These are phyloP conservation scores for Arachnomyces sp. DNA, from an alignment of 2,329 filamentous ascomycete species.

Conservation along the genomic window DNA sequence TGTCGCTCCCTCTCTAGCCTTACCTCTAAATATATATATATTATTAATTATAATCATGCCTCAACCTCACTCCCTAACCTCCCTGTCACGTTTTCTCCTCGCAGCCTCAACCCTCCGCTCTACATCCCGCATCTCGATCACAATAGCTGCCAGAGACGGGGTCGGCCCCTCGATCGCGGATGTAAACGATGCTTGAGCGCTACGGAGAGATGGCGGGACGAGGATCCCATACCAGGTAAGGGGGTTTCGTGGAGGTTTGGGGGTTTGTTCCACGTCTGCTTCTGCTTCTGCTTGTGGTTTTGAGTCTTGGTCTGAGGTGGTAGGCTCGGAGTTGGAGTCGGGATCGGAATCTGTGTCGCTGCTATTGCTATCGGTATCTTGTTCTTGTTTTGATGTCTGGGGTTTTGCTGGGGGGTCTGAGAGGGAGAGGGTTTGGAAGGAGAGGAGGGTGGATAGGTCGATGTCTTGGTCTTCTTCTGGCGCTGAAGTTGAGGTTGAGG, in stretches of 20 bases:
- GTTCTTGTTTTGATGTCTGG: conserved; percentile 1
- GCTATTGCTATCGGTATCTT: not conserved
- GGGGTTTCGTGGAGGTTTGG: conserved; percentile 30
- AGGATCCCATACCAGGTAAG: conserved; percentile 45
- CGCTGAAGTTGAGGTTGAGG: too few species aligned
- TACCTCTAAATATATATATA: too few species aligned
- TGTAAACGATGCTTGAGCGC: conserved; percentile 37
- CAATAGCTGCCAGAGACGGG: conserved; percentile 29
- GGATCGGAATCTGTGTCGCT: not conserved
- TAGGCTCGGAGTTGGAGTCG: not conserved
- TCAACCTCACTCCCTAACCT: too few species aligned
- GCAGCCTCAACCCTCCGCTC: conserved; percentile 32
- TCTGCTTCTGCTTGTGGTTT: not conserved
- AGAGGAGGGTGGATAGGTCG: not conserved
- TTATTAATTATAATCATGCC: too few species aligned
- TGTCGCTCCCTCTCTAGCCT: too few species aligned
- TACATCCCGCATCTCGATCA: conserved; percentile 33
- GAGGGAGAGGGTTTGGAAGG: conserved; percentile 4
- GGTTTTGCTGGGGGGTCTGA: conserved; percentile 1
- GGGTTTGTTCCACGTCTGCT: conserved; percentile 5
- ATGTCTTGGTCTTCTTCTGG: not conserved
- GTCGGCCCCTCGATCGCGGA: conserved; percentile 29
- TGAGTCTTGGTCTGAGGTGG: not conserved
- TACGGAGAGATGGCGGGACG: conserved; percentile 37
- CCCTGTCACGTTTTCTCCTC: conserved; percentile 7